Base-by-base conservation (phyloP, 192 early-diverging fungal species). In the Podila epicladia region DNA sequence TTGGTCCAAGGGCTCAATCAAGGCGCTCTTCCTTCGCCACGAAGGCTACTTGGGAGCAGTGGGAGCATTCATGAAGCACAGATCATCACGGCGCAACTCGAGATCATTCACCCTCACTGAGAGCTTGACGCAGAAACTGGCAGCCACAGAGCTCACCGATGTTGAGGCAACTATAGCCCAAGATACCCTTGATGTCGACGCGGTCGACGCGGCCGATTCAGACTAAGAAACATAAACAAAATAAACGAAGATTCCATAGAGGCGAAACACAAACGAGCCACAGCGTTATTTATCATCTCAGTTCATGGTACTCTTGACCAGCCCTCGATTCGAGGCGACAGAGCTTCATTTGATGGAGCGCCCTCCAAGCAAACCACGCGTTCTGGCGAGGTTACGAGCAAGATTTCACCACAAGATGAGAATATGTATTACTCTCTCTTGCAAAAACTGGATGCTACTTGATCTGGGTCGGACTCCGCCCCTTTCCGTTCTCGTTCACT, bases 1-100 rank as follows among this genome's bases (percentile, higher is more conserved):
- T 79, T 99, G 98, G 98, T 97, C 96, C 37, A 94, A 96, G 72
- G 98, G 97, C 31, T 87, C 92, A 61, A 98, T 96, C 73, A 94
- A 94, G 78, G 97, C 98, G 9, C 82, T 97, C 51, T 99, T 99
- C 72, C 80, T 99, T 58, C 93, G 97, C 51, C 98, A 99, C 82
- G 98, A 99, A 86, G 98, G 98, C 9, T 98, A 96, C 68, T 84
- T 99, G 38, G 98, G 98, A 17, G 96, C 97, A 1, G 91, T 95
- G 31, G 98, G 98, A 9, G 98, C 98, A 12, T 85, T 85, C 33
- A 75, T 82, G 62, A 74, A 82, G 58, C 58, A 80, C 58, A 60
- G 66, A 2, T 63, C 70, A 13, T 79, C 75, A 63, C 71, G 77
- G 29, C 70, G 77, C 61, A 80, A 80, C 71, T 80, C 77, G 61